Base-by-base conservation (phyloP, 805 yeast genomes). In the Tetrapisispora fleetii region DNA sequence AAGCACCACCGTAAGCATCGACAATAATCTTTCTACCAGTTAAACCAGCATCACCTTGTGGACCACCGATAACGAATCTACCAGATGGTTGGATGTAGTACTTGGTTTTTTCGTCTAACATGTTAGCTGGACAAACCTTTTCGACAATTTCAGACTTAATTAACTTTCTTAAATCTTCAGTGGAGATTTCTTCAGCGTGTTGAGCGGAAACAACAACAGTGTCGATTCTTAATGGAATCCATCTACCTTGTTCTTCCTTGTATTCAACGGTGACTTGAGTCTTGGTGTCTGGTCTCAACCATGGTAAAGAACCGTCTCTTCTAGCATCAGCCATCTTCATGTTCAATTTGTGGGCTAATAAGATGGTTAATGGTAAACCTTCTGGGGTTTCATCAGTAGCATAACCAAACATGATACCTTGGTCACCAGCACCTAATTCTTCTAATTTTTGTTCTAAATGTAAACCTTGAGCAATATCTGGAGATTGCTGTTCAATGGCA, bases 1-100 rank as follows among this genome's bases (percentile, higher is more conserved):
- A 97, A 95, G 99, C 95, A 67, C 99, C 99, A 78, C 99, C 99
- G 77, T 93, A 93, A 58, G 99, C 95, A 75, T 93, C 99, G 69
- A 93, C 99, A 66, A 93, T 93, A 73, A 93, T 93, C 80, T 93
- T 93, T 79, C 99, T 88, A 73, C 99, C 99, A 60, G 99, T 93
- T 69, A 93, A 78, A 79, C 99, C 99, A 59, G 99, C 99, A 71
- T 93, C 99, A 81, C 99, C 99, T 76, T 93, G 99, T 62, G 99
- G 99, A 72, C 99, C 99, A 77, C 99, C 99, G 69, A 93, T 93
- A 65, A 93, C 96, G 81, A 93, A 93, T 76, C 98, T 85, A 63
- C 99, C 99, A 56, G 98, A 89, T 64, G 99, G 99, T 76, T 93
- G 99, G 69, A 93, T 89, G 82, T 91, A 97, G 82, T 88, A 90